Conservation (phyloP, 768 basidiomycete genomes). For the Amanita fuliginea region DNA sequence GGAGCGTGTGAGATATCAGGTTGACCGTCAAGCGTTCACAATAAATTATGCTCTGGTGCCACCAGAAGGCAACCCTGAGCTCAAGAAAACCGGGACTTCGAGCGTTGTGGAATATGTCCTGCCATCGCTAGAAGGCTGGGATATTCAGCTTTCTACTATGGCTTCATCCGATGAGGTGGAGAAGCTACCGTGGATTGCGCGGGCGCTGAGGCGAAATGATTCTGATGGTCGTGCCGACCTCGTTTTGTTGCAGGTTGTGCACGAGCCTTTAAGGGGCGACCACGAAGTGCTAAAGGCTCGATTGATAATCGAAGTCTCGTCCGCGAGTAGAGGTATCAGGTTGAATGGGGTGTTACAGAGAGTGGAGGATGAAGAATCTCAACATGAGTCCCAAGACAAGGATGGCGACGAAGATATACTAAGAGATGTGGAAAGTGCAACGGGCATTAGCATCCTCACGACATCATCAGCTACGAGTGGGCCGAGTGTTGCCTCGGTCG, state of each 20-base stretch:
- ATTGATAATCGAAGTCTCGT: slow-evolving; percentile 70
- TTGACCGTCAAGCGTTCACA: slow-evolving; percentile 72
- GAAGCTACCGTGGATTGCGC: slow-evolving; percentile 61
- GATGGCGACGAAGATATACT: slow-evolving; percentile 51
- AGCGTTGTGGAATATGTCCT: slow-evolving; percentile 76
- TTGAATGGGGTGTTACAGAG: slow-evolving; percentile 77
- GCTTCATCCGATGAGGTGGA: slow-evolving; percentile 67
- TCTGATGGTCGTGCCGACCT: slow-evolving; percentile 28
- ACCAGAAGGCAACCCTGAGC: slow-evolving; percentile 40
- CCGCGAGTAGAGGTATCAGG: slow-evolving; percentile 65
- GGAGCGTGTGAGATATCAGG: slow-evolving; percentile 68
- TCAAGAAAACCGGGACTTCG: slow-evolving; percentile 45
- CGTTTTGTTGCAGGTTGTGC: slow-evolving; percentile 56
- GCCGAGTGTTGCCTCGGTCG: slow-evolving; percentile 31
- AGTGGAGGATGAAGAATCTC: slow-evolving; percentile 52
- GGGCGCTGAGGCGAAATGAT: slow-evolving; percentile 37
- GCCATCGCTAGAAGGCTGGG: slow-evolving; percentile 74
- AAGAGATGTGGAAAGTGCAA: slow-evolving; percentile 63
- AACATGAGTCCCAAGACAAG: slow-evolving; percentile 22
- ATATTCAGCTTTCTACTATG: slow-evolving; percentile 67
- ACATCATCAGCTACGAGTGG: slow-evolving; percentile 46
- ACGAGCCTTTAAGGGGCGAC: slow-evolving; percentile 58
- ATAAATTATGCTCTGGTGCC: slow-evolving; percentile 79
- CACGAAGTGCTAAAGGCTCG: slow-evolving; percentile 76
- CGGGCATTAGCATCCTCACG: slow-evolving; percentile 58